Evolutionary conservation across 768 basidiomycete genomes (phyloP).

Genomic region (Leccinum arenicola): DNA sequence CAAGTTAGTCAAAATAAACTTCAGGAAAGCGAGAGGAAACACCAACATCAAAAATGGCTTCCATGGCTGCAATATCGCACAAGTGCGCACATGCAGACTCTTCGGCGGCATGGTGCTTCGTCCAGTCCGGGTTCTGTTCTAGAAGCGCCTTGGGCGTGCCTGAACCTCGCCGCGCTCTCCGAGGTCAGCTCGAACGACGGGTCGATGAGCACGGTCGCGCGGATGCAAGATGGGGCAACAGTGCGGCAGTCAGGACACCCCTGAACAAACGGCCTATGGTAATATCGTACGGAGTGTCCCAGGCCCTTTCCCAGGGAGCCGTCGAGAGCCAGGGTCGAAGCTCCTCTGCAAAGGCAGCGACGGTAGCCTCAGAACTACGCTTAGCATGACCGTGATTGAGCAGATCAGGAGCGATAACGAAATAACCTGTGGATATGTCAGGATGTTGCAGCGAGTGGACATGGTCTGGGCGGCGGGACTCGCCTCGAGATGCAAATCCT

Average conservation of each 20-base stretch:
- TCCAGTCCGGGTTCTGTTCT: neutral
- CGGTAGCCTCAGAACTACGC: conserved; percentile 10
- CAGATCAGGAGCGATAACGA: conserved; percentile 21
- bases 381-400: conserved; percentile 18
- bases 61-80: neutral
- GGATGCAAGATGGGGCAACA: conserved; percentile 16
- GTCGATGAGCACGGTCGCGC: conserved; percentile 15
- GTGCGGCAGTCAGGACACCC: conserved; percentile 7
- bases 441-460: too few species aligned
- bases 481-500: conserved; percentile 18
- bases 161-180: neutral
- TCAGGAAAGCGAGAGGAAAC: neutral
- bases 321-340: conserved; percentile 13
- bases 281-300: conserved; percentile 5
- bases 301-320: neutral
- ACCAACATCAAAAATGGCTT: conserved; percentile 14
- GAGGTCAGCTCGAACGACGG: conserved; percentile 7
- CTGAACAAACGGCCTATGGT: conserved; percentile 20
- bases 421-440: conserved; percentile 14
- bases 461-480: neutral
- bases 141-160: neutral
- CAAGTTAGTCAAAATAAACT: too few species aligned
- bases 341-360: conserved; percentile 13
- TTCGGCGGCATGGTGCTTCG: conserved; percentile 6
- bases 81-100: neutral